phyloP scores from a whole-genome alignment of 768 basidiomycete genomes.

The Lactifluus piperatus region DNA sequence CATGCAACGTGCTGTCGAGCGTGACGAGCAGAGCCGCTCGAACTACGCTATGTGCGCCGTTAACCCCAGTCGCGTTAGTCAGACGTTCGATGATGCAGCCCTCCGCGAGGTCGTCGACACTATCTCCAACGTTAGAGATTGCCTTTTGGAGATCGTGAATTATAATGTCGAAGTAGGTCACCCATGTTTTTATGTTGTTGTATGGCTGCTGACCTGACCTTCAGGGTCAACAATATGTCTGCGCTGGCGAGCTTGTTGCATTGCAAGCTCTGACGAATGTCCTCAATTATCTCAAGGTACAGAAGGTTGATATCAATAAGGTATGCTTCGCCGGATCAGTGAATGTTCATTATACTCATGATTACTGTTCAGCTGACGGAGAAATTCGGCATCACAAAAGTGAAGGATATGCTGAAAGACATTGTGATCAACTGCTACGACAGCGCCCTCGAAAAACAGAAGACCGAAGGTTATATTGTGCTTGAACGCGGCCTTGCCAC shows the following conservation, averaged over 20 bases:
- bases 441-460: conserved; percentile 69
- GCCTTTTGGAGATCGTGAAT: conserved; percentile 96
- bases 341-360: neutral
- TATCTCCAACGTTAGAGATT: conserved; percentile 66
- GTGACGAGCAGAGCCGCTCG: conserved; percentile 85
- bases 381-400: conserved; percentile 81
- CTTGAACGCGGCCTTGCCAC: conserved; percentile 96
- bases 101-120: conserved; percentile 95
- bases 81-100: conserved; percentile 89
- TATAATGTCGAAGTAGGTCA: conserved; percentile 76
- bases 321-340: conserved; percentile 29
- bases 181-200: neutral
- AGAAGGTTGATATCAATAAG: conserved; percentile 91
- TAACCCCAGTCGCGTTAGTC: conserved; percentile 91
- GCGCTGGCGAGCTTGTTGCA: conserved; percentile 91
- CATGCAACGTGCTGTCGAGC: conserved; percentile 98
- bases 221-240: conserved; percentile 99
- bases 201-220: neutral
- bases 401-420: conserved; percentile 91
- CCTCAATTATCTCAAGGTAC: conserved; percentile 89
- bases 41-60: conserved; percentile 99
- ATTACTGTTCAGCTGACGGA: conserved; percentile 58
- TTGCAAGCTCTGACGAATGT: conserved; percentile 94
- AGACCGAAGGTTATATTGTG: conserved; percentile 79
- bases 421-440: conserved; percentile 80